These are phyloP conservation scores for Epichloe sylvatica DNA, from an alignment of 2,329 filamentous ascomycete species.

Conservation along the genomic window DNA sequence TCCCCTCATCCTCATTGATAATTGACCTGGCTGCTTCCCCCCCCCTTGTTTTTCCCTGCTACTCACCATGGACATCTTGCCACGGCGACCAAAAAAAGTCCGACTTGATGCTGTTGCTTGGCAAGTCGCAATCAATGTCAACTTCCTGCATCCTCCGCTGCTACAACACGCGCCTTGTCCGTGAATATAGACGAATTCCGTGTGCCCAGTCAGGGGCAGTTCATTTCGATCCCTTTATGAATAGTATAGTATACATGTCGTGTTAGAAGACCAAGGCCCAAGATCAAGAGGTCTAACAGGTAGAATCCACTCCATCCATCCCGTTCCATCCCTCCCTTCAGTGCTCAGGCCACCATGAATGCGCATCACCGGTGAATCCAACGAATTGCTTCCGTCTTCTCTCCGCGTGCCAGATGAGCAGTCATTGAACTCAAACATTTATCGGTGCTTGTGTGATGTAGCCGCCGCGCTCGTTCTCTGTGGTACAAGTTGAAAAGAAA, in stretches of 20 bases:
- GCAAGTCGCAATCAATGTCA: not conserved
- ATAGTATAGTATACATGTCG: constrained; percentile 3
- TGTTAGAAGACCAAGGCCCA: not conserved
- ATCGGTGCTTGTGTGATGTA: not conserved
- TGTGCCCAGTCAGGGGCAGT: not conserved
- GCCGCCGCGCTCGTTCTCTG: not conserved
- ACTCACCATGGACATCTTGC: no score
- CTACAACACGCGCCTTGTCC: not conserved
- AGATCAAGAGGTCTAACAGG: not conserved
- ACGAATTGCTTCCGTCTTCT: not conserved
- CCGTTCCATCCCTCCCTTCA: no score
- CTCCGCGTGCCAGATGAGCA: not conserved
- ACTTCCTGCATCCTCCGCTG: not conserved
- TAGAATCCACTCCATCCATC: not conserved
- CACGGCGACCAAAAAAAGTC: no score
- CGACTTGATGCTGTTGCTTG: no score
- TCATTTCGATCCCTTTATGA: constrained; percentile 1
- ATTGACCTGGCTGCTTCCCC: no score
- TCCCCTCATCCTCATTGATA: no score
- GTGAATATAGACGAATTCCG: not conserved
- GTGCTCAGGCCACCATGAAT: not conserved
- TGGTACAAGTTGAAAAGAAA: constrained; percentile 4
- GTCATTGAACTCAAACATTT: not conserved
- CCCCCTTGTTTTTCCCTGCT: no score
- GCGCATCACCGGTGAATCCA: not conserved